A percentile compares a stretch with the other conserved stretches of the same genome.
Evolutionary conservation across 2,329 filamentous ascomycete species (phyloP).

Genomic region (Fusarium sp.): DNA sequence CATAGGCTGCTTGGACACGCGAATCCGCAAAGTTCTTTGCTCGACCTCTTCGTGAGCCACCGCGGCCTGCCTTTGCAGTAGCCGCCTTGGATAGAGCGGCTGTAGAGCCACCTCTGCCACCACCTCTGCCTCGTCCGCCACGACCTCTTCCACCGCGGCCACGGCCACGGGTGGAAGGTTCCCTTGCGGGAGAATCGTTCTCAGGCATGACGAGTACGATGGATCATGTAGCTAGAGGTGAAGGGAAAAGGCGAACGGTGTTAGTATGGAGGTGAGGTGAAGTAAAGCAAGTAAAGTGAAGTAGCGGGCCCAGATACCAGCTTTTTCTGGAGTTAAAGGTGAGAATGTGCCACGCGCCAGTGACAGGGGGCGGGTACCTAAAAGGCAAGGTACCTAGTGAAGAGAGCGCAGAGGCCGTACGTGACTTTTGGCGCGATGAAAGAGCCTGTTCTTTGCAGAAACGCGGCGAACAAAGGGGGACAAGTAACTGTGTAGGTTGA

Average conservation of each 20-base stretch:
- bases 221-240: slow-evolving; percentile 51
- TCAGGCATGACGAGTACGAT: slow-evolving; percentile 54
- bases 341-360: slow-evolving; percentile 44
- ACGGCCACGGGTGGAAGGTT: slow-evolving; percentile 55
- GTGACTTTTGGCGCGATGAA: slow-evolving; percentile 41
- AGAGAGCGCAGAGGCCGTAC: slow-evolving; percentile 27
- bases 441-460: slow-evolving; percentile 21
- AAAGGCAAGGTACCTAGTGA: slow-evolving; percentile 23
- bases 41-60: slow-evolving; percentile 61
- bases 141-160: slow-evolving; percentile 52
- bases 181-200: slow-evolving; percentile 55
- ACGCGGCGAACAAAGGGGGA: slow-evolving; percentile 18
- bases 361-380: slow-evolving; percentile 36
- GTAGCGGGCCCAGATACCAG: slow-evolving; percentile 39
- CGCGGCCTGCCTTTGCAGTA: slow-evolving; percentile 55
- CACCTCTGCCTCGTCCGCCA: slow-evolving; percentile 50
- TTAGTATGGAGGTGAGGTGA: slow-evolving; percentile 13
- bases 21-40: slow-evolving; percentile 69
- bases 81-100: slow-evolving; percentile 53
- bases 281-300: slow-evolving; percentile 38
- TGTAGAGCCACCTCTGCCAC: slow-evolving; percentile 52
- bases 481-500: background rate
- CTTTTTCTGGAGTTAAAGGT: slow-evolving; percentile 42
- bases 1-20: slow-evolving; percentile 69
- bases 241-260: slow-evolving; percentile 16